phyloP scores from a whole-genome alignment of 306 rosid genomes.

The Citrullus amarus region DNA sequence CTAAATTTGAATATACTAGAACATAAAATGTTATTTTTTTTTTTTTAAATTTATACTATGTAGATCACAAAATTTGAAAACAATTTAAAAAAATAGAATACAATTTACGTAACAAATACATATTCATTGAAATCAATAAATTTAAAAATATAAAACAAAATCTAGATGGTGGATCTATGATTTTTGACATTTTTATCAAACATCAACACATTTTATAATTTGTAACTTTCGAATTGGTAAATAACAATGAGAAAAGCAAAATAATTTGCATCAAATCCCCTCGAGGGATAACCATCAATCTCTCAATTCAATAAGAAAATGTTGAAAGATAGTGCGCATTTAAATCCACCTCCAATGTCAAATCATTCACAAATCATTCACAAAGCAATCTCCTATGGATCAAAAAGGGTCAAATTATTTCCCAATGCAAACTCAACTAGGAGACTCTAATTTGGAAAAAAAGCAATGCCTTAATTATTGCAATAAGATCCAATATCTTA shows the following conservation, averaged over 20 bases:
- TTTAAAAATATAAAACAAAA: too few relatives aligned
- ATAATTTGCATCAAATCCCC: background rate
- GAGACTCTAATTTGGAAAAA: background rate
- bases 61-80: too few relatives aligned
- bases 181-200: too few relatives aligned
- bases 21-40: too few relatives aligned
- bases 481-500: background rate
- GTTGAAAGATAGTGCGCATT: background rate
- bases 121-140: too few relatives aligned
- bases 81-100: too few relatives aligned
- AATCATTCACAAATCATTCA: background rate
- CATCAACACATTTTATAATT: too few relatives aligned
- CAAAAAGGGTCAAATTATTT: background rate
- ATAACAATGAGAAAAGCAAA: background rate
- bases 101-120: too few relatives aligned
- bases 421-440: background rate
- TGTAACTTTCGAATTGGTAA: background rate
- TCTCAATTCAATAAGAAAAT: background rate
- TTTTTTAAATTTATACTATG: too few relatives aligned
- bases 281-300: background rate
- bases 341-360: background rate
- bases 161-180: too few relatives aligned
- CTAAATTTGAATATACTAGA: too few relatives aligned
- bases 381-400: background rate
- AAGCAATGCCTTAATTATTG: background rate